Evolutionary conservation across 2,329 filamentous ascomycete species (phyloP).

Genomic region (Monosporascus cannonballus): DNA sequence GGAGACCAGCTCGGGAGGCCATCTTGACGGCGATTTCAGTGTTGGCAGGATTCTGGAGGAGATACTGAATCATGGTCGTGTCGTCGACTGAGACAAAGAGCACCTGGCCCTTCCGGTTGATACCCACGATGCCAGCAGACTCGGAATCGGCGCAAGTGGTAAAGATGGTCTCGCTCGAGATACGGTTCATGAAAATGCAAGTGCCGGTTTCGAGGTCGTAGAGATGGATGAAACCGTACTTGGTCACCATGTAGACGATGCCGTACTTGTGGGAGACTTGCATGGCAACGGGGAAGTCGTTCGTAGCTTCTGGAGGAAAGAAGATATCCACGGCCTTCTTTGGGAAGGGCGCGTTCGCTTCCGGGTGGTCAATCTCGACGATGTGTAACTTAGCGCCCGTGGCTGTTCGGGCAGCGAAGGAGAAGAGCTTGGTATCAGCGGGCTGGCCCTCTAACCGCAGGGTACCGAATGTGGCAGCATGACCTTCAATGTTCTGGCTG

Average conservation of each 20-base stretch:
- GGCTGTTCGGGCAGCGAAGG: conserved; percentile 87
- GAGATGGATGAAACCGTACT: conserved; percentile 98
- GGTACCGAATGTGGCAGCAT: conserved; percentile 90
- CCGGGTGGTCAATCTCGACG: conserved; percentile 91
- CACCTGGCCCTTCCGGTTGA: conserved; percentile 97
- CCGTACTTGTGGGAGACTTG: conserved; percentile 97
- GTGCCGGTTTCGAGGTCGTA: conserved; percentile 95
- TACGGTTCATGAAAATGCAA: conserved; percentile 99
- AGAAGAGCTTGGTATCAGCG: conserved; percentile 90
- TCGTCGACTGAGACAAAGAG: conserved; percentile 93
- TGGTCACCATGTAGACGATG: conserved; percentile 94
- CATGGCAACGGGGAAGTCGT: conserved; percentile 97
- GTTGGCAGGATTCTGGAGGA: conserved; percentile 94
- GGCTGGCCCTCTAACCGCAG: conserved; percentile 83
- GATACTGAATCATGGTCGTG: conserved; percentile 82
- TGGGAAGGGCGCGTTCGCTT: conserved; percentile 79
- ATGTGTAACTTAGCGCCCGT: conserved; percentile 93
- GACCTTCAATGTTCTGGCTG: conserved; percentile 95
- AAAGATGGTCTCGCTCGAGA: conserved; percentile 98
- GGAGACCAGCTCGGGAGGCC: conserved; percentile 86
- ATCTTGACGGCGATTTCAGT: conserved; percentile 91
- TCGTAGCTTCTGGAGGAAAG: conserved; percentile 91
- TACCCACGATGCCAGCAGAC: conserved; percentile 82
- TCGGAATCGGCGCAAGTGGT: conserved; percentile 80
- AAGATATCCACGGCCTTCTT: conserved; percentile 98